Percentiles rank a stretch among this genome's conserved stretches.
Evolutionary conservation across 2,329 filamentous ascomycete genomes (phyloP).

Genomic region (Pseudofabraea citricarpa): DNA sequence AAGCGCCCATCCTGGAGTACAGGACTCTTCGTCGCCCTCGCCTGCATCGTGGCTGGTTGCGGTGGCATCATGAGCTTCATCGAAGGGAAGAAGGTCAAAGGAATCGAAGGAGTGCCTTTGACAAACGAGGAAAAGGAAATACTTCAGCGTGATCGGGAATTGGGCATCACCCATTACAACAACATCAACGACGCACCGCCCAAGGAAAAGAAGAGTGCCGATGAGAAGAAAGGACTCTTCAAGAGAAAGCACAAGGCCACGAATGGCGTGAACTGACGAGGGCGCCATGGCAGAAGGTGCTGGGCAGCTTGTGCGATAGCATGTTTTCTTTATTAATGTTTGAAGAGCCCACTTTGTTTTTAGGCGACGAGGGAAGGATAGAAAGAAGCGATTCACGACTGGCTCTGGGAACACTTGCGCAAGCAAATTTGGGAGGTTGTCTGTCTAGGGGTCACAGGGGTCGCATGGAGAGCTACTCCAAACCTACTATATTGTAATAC

Average conservation of each 20-base stretch:
- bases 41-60: conserved; percentile 61
- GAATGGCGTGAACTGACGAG: conserved; percentile 4
- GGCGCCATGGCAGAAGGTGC: conserved; percentile 8
- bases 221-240: conserved; percentile 13
- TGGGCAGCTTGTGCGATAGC: conserved; percentile 11
- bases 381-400: too few species aligned
- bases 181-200: conserved; percentile 49
- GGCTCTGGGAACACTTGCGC: too few species aligned
- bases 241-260: conserved; percentile 9
- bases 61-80: conserved; percentile 67
- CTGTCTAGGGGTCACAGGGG: too few species aligned
- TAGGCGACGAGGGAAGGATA: too few species aligned
- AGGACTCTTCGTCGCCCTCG: conserved; percentile 72
- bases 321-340: conserved; percentile 1
- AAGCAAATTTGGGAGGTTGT: too few species aligned
- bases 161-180: conserved; percentile 55
- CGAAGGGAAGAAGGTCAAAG: conserved; percentile 69
- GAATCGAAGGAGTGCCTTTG: conserved; percentile 65
- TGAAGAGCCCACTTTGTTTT: background rate
- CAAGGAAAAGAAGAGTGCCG: conserved; percentile 34
- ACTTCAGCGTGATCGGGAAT: conserved; percentile 46
- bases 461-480: too few species aligned
- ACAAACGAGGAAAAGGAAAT: conserved; percentile 47
- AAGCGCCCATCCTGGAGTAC: conserved; percentile 75
- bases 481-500: too few species aligned